These are phyloP conservation scores for Cercospora beticola DNA, from an alignment of 2,329 filamentous ascomycete species.

Conservation along the genomic window DNA sequence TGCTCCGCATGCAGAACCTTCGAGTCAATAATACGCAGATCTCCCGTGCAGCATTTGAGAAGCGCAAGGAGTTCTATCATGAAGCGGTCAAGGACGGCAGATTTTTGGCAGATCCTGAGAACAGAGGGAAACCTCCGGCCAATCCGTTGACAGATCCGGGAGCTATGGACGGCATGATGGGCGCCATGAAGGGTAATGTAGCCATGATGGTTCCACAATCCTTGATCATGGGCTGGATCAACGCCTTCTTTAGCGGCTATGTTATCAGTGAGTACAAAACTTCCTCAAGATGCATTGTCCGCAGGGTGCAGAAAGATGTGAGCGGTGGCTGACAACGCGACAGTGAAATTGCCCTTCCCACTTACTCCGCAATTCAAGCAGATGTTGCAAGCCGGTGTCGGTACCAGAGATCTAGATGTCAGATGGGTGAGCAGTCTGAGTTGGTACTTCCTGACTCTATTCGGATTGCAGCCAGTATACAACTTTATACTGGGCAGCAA, in stretches of 20 bases:
- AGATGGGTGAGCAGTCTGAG: constrained; percentile 98
- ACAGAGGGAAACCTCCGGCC: constrained; percentile 78
- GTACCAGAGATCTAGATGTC: constrained; percentile 92
- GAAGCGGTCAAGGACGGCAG: constrained; percentile 79
- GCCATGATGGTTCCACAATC: constrained; percentile 99
- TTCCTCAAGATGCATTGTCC: not conserved
- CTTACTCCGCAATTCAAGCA: constrained; percentile 99
- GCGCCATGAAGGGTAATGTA: constrained; percentile 99
- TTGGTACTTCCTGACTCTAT: constrained; percentile 98
- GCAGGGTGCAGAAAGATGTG: not conserved
- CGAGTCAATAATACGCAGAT: constrained; percentile 80
- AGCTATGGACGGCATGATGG: constrained; percentile 99
- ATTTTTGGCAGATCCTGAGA: constrained; percentile 86
- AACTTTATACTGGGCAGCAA: constrained; percentile 95
- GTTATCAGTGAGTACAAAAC: constrained; percentile 73
- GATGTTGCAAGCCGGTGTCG: constrained; percentile 96
- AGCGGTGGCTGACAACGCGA: not conserved
- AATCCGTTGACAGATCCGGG: constrained; percentile 95
- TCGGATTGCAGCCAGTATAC: constrained; percentile 94
- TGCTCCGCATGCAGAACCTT: constrained; percentile 80
- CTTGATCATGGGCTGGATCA: constrained; percentile 99
- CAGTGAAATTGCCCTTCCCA: constrained; percentile 95
- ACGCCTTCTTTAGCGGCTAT: constrained; percentile 97
- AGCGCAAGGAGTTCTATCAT: constrained; percentile 77
- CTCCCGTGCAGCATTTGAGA: constrained; percentile 72